A percentile compares a stretch with the other conserved stretches of the same genome.
Conservation (phyloP, 495 filamentous ascomycete species). For the Diplogelasinospora grovesii region DNA sequence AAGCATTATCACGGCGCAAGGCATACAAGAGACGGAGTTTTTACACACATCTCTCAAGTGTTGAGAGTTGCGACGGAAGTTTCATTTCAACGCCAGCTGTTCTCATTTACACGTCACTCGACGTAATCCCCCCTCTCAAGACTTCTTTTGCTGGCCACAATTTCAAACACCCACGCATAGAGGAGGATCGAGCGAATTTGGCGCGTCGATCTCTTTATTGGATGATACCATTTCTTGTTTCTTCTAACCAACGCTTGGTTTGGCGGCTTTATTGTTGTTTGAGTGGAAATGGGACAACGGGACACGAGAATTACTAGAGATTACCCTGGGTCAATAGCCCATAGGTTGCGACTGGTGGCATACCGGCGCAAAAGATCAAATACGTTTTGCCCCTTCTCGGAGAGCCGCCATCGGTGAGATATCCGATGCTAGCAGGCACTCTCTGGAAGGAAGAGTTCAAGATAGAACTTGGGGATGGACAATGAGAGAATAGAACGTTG, state of each 20-base stretch:
- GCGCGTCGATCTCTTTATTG: background rate
- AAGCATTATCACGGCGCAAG: constrained; percentile 7
- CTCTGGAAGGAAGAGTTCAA: background rate
- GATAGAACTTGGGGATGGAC: no score
- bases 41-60: no score
- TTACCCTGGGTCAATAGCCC: constrained; percentile 27
- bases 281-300: background rate
- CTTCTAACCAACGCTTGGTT: background rate
- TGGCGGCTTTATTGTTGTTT: background rate
- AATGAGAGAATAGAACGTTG: no score
- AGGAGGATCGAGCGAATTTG: background rate
- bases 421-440: no score
- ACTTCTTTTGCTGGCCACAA: background rate
- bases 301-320: constrained; percentile 19
- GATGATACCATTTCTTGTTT: constrained; percentile 5
- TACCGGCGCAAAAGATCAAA: background rate
- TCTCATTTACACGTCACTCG: no score
- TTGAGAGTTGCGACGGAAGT: background rate
- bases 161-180: background rate
- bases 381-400: constrained; percentile 1
- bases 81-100: no score
- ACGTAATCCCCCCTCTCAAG: no score
- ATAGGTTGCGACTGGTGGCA: constrained; percentile 6
- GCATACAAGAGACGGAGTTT: constrained; percentile 7
- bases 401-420: background rate